phyloP scores from a whole-genome alignment of 352 stramenopile species.

The Pythium rhizo-oryzae region DNA sequence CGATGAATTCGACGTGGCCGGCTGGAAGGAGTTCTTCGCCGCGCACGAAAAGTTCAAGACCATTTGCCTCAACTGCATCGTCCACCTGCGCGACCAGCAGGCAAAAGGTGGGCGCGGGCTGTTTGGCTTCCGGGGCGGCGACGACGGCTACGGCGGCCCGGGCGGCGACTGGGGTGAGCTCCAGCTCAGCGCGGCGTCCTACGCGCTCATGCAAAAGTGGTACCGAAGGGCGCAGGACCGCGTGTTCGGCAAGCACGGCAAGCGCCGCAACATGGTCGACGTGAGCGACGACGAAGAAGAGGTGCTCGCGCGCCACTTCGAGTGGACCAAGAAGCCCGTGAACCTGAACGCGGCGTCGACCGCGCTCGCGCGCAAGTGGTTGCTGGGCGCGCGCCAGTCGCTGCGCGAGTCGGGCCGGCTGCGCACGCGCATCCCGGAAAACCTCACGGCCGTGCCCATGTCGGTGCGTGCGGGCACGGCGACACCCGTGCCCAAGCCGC shows the following conservation, averaged over 20 bases:
- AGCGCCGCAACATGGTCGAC: slow-evolving; percentile 59
- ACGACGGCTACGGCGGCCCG: slow-evolving; percentile 30
- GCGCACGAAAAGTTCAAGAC: slow-evolving; percentile 95
- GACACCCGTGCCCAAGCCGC: slow-evolving; percentile 69
- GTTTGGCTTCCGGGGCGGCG: slow-evolving; percentile 15
- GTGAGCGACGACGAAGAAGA: slow-evolving; percentile 91
- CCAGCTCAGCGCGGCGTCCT: slow-evolving; percentile 82
- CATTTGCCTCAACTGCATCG: slow-evolving; percentile 93
- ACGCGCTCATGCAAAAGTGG: slow-evolving; percentile 92
- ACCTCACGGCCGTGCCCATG: slow-evolving; percentile 57
- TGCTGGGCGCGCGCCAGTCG: slow-evolving; percentile 63
- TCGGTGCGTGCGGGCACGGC: slow-evolving; percentile 48
- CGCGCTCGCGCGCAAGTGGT: slow-evolving; percentile 82
- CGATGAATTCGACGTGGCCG: slow-evolving; percentile 92
- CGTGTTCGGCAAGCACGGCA: slow-evolving; percentile 80
- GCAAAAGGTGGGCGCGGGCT: slow-evolving; percentile 32
- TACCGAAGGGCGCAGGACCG: slow-evolving; percentile 90
- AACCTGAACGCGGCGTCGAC: slow-evolving; percentile 75
- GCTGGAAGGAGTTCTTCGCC: slow-evolving; percentile 96
- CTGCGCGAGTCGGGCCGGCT: slow-evolving; percentile 53
- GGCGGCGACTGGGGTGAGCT: slow-evolving; percentile 57
- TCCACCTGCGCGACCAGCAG: slow-evolving; percentile 63
- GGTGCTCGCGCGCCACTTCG: slow-evolving; percentile 56
- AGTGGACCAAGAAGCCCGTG: slow-evolving; percentile 82
- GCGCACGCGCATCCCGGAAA: slow-evolving; percentile 43